A percentile compares a stretch with the other conserved stretches of the same genome.
These are phyloP conservation scores for Macroventuria anomochaeta DNA, from an alignment of 2,329 filamentous ascomycete genomes.

Conservation along the genomic window DNA sequence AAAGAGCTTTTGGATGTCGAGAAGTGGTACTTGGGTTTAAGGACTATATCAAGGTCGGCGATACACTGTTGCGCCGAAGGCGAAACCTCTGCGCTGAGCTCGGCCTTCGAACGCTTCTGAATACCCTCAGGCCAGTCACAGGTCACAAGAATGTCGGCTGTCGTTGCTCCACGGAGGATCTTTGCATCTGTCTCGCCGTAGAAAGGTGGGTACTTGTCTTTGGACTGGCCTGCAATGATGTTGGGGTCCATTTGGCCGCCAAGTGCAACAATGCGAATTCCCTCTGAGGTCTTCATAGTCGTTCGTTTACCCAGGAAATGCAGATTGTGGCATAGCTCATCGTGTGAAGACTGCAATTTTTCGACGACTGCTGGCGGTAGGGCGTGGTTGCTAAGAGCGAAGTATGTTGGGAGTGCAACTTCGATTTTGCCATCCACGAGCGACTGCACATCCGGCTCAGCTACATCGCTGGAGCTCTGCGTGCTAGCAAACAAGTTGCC, in stretches of 20 bases:
- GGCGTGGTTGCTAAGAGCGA: constrained; percentile 76
- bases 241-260: constrained; percentile 74
- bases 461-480: constrained; percentile 54
- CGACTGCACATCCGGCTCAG: constrained; percentile 64
- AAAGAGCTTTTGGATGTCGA: constrained; percentile 73
- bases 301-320: constrained; percentile 86
- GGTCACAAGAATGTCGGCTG: constrained; percentile 86
- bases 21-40: constrained; percentile 95
- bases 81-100: constrained; percentile 61
- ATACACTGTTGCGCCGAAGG: constrained; percentile 69
- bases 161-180: constrained; percentile 75
- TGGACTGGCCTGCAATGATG: constrained; percentile 67
- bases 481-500: constrained; percentile 79
- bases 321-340: constrained; percentile 85
- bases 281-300: constrained; percentile 86
- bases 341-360: constrained; percentile 72
- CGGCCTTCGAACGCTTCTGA: constrained; percentile 69
- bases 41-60: constrained; percentile 74
- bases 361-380: constrained; percentile 74
- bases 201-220: constrained; percentile 76
- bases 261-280: constrained; percentile 83
- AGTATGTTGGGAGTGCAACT: constrained; percentile 87
- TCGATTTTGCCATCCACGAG: constrained; percentile 75
- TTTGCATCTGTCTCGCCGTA: constrained; percentile 81
- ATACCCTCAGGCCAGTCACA: constrained; percentile 82